A percentile compares a stretch with the other conserved stretches of the same genome.
These are phyloP conservation scores for Grosmannia clavigera DNA, from an alignment of 2,329 filamentous ascomycete genomes.

Conservation along the genomic window DNA sequence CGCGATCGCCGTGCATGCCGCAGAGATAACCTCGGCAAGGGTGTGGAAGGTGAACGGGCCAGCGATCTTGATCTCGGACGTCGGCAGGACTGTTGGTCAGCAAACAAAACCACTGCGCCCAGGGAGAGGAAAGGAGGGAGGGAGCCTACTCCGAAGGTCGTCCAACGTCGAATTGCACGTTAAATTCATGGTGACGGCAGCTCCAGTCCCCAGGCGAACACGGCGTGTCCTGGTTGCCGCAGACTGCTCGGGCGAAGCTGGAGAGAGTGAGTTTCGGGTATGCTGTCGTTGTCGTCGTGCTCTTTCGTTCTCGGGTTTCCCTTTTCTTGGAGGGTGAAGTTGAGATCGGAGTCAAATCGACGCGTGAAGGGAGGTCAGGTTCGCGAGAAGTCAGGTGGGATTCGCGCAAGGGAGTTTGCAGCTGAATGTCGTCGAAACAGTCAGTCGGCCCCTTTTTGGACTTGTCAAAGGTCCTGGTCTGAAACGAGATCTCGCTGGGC, in stretches of 20 bases:
- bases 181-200: constrained; percentile 19
- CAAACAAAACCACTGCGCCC: background rate
- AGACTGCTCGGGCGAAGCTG: too few species aligned
- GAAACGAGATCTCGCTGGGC: background rate
- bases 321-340: too few species aligned
- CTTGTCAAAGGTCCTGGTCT: background rate
- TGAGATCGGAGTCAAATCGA: too few species aligned
- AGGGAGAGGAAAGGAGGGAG: background rate
- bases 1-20: constrained; percentile 35
- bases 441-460: background rate
- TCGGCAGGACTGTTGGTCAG: constrained; percentile 24
- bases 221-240: too few species aligned
- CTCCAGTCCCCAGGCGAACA: too few species aligned
- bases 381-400: too few species aligned
- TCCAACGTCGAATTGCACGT: constrained; percentile 32
- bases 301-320: background rate
- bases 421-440: background rate
- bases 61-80: constrained; percentile 33
- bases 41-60: constrained; percentile 41
- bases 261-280: background rate
- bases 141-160: constrained; percentile 25
- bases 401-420: background rate
- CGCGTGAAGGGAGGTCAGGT: background rate
- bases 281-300: background rate
- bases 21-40: constrained; percentile 39